Evolutionary conservation across 108 stramenopile genomes (phyloP), one percentile per base, ranked within the genome.

Genomic region (Cyclotella choctawhatcheeana): DNA sequence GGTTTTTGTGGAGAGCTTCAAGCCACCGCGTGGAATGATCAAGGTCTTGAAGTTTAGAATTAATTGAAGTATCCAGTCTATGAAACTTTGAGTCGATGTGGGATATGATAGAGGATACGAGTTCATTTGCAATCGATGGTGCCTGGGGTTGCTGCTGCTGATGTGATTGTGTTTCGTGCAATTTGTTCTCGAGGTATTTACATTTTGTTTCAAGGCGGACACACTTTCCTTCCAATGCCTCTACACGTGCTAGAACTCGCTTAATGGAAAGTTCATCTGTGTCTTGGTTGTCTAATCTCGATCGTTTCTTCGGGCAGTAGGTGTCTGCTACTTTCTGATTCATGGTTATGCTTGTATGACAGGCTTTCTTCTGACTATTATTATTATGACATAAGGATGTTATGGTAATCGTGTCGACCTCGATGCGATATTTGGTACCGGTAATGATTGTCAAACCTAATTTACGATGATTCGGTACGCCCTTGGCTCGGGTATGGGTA

Each of bases 1-100:
- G 53, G 27, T 54, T 54, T 26, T 54, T 54, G 24, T 29, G 53
- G 53, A 29, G 53, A 16, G 53, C 25, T 16, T 54, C 53, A 7
- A 54, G 26, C 53, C 27, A 54, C 5, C 24, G 53, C 2, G 53
- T 27, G 53, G 27, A 54, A 54, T 54, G 24, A 8, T 54, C 53
- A 2, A 54, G 27, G 27, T 54, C 53, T 54, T 54, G 24, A 2
- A 54, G 22, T 54, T 54, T 54, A 3, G 4, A 24, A 29, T 24
- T 54, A 26, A 54, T 27, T 4, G 53, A 29, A 3, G 47, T 26
- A 27, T 54, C 53, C 8, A 54, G 3, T 2, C 12, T 54, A 4
- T 26, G 27, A 54, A 54, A 54, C 16, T 54, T 54, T 5, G 21
- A 16, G 27, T 54, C 53, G 3, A 54, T 54, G 26, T 54, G 53